These are phyloP conservation scores for Trichoderma breve DNA, from an alignment of 2,329 filamentous ascomycete genomes.

Conservation along the genomic window DNA sequence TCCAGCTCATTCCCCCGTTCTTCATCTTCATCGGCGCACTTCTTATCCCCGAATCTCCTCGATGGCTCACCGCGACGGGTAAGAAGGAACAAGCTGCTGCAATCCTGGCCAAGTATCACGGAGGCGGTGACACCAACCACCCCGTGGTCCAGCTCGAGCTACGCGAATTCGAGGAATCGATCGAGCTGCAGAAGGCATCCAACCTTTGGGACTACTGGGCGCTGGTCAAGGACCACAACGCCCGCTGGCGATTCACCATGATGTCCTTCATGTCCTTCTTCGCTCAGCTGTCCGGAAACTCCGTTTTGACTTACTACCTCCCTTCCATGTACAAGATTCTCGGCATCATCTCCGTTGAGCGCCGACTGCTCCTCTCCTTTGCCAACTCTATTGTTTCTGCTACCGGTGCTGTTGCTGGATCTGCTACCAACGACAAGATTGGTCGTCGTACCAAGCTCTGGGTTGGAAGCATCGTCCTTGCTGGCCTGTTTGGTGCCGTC, in stretches of 20 bases:
- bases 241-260: conserved; percentile 50
- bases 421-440: conserved; percentile 32
- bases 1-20: conserved; percentile 39
- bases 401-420: conserved; percentile 38
- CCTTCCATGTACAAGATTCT: conserved; percentile 50
- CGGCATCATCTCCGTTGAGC: conserved; percentile 52
- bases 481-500: conserved; percentile 47
- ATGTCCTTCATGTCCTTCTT: conserved; percentile 53
- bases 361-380: conserved; percentile 48
- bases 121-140: conserved; percentile 32
- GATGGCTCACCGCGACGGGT: conserved; percentile 41
- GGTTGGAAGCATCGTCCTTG: conserved; percentile 47
- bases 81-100: conserved; percentile 35
- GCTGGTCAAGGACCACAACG: conserved; percentile 47
- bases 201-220: conserved; percentile 50
- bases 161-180: conserved; percentile 39
- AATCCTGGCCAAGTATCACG: conserved; percentile 38
- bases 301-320: conserved; percentile 53
- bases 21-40: conserved; percentile 35
- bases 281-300: conserved; percentile 53
- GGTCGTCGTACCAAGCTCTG: conserved; percentile 45
- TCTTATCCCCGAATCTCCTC: conserved; percentile 43
- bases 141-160: conserved; percentile 42
- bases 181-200: conserved; percentile 45
- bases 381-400: conserved; percentile 38